A percentile compares a stretch with the other conserved stretches of the same genome.
Evolutionary conservation across 2,329 filamentous ascomycete species (phyloP).

Genomic region (Fusarium pseudograminearum): DNA sequence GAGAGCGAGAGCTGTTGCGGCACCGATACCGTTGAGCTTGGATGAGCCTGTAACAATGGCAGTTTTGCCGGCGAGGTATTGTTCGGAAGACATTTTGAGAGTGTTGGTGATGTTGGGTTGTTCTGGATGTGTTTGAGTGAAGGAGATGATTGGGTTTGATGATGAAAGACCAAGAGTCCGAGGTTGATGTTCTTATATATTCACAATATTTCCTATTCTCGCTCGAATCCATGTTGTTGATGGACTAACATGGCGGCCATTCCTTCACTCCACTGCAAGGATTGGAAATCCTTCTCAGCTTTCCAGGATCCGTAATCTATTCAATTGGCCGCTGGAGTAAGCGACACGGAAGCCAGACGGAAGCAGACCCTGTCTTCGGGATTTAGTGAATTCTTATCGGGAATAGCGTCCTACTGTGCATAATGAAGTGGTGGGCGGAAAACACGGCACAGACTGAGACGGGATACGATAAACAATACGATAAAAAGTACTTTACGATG

Average conservation of each 20-base stretch:
- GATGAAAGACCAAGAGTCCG: neutral
- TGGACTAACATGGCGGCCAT: fast-evolving
- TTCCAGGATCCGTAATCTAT: neutral
- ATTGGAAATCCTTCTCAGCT: neutral
- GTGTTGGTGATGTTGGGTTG: neutral
- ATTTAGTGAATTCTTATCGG: neutral
- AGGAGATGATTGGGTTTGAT: neutral
- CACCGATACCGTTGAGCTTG: slow-evolving; percentile 8
- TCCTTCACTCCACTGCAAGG: neutral
- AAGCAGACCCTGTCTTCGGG: neutral
- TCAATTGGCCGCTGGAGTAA: neutral
- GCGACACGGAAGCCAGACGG: neutral
- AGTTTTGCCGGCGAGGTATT: slow-evolving; percentile 43
- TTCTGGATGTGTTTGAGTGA: neutral
- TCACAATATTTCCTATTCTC: fast-evolving
- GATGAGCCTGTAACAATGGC: slow-evolving; percentile 45
- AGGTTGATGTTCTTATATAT: neutral
- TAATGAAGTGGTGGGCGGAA: neutral
- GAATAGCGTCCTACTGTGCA: neutral
- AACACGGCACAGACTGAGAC: neutral
- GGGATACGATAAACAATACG: neutral
- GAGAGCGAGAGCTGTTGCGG: neutral
- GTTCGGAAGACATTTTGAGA: slow-evolving; percentile 32
- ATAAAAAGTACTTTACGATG: neutral
- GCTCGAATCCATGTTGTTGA: neutral